Base-by-base conservation (phyloP, 139 green algal species). In the Chlorella sp. region DNA sequence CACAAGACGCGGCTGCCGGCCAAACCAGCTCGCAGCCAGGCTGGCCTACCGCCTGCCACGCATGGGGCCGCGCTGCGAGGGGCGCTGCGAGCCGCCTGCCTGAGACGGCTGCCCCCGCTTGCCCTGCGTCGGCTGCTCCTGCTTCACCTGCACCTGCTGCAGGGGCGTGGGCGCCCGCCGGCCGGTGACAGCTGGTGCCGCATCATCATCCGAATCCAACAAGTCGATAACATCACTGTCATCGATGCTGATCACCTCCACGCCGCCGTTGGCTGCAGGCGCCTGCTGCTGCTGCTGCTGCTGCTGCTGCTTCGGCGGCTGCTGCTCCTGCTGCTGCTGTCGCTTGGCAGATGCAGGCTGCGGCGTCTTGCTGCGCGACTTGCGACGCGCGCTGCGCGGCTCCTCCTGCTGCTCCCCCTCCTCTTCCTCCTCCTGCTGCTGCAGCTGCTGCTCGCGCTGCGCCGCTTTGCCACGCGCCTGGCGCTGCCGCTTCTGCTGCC, bases 261-360 rank as follows among this genome's bases (percentile, higher is more conserved):
- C 51, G 24, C 51, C 24, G 51, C 51, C 51, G 24, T 60, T 60
- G 9, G 51, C 16, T 3, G 51, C 51, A 2, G 14, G 51, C 51
- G 20, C 14, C 32, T 65, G 73, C 48, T 68, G 56, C 7, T 20
- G 36, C 51, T 72, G 54, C 76, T 56, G 76, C 36, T 41, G 48
- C 74, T 81, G n/a, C 48, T 48, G 48, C 34, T 67, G 14, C 30
- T 5, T 30, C 24, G 44, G 26, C 69, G 38, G 73, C 73, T 38
- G 75, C 75, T 81, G 75, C 76, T 54, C 56, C 38, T 72, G 76
- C 76, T 72, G 76, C 38, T 32, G 73, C 73, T 36, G 73, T 28
- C 73, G 73, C 73, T 79, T 48, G 32, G 43, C 43, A 43, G 73
- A 44, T 40, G 24, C 24, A 14, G 41, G 22, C 65, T 48, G 38